Conservation (phyloP, 73 alveolate species). For the Vitrella brassicaformis region DNA sequence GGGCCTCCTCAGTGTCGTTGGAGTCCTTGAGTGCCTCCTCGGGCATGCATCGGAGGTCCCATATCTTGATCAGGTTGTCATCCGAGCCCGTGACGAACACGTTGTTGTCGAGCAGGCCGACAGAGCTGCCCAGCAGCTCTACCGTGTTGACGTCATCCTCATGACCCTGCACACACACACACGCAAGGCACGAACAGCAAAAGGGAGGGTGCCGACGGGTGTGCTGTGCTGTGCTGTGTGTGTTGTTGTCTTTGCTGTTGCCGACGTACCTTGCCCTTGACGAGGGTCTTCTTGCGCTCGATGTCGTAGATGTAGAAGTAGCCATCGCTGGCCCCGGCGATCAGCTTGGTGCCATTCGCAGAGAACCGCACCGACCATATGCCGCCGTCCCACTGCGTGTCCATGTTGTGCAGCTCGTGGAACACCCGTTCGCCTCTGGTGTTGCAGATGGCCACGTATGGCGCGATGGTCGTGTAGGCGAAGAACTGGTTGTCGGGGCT, state of each 20-base stretch:
- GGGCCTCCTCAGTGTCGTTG: background rate
- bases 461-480: background rate
- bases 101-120: background rate
- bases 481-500: background rate
- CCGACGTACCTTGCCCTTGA: too few species aligned
- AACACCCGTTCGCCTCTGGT: background rate
- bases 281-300: background rate
- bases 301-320: background rate
- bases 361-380: background rate
- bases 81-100: background rate
- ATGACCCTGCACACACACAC: background rate
- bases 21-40: background rate
- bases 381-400: too few species aligned
- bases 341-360: background rate
- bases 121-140: background rate
- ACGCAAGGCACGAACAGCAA: too few species aligned
- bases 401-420: background rate
- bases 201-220: too few species aligned
- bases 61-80: background rate
- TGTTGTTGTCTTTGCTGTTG: too few species aligned
- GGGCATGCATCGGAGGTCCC: background rate
- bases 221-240: too few species aligned
- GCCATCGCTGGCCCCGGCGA: background rate
- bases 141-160: background rate
- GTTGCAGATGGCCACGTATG: background rate